Conservation (phyloP, 1,284 basidiomycete genomes). For the Ganoderma leucocontextum region DNA sequence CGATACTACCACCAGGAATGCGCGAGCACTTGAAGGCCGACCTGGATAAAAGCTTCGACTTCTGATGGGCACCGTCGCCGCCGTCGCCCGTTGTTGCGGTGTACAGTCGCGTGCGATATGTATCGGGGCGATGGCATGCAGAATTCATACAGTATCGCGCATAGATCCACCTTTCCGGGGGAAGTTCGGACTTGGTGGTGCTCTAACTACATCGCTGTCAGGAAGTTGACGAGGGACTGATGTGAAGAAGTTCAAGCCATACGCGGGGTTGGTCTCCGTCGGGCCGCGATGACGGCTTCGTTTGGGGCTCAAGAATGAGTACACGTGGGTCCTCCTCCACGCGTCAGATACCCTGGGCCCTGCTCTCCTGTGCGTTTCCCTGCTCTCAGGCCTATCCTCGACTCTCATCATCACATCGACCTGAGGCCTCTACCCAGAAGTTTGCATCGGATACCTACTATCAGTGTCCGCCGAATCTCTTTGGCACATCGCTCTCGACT, state of each 20-base stretch:
- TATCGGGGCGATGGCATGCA: background rate
- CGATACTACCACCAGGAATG: constrained; percentile 92
- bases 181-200: no score
- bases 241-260: background rate
- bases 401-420: background rate
- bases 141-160: background rate
- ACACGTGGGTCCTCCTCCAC: background rate
- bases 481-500: background rate
- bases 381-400: background rate
- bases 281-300: background rate
- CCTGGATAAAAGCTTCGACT: constrained; percentile 87
- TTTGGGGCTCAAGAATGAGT: background rate
- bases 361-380: background rate
- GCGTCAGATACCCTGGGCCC: background rate
- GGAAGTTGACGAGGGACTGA: background rate
- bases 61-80: constrained; percentile 47
- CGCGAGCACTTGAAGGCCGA: constrained; percentile 84
- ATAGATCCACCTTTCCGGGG: background rate
- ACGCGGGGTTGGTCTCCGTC: background rate
- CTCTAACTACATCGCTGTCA: background rate
- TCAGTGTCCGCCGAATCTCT: background rate
- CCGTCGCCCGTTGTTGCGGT: background rate
- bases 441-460: background rate
- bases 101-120: background rate
- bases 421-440: no score